Evolutionary conservation across 2,329 filamentous ascomycete species (phyloP), one percentile per base, ranked within the genome.

Genomic region (Periconia macrospinosa): DNA sequence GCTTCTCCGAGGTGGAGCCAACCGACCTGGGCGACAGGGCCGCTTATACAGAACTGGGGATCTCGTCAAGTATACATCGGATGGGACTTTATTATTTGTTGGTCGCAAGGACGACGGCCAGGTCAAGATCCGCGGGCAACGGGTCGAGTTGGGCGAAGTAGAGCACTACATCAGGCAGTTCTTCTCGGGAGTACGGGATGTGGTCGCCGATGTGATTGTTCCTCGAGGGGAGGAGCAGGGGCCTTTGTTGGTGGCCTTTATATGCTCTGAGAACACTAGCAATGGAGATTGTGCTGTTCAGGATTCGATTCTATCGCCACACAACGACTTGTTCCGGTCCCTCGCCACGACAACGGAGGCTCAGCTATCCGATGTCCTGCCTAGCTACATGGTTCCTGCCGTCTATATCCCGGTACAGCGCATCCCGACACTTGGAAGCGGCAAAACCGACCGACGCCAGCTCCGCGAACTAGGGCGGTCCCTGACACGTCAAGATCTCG

Each of bases 21-120:
- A 23, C 17, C 23, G 17, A 41, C 23, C 11, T 10, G 15, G 41
- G 19, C 41, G 17, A 41, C 17, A 5, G 14, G 41, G 27, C 7
- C 47, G 50, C n/a, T 3, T 56, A 14, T 62, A 62, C 48, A 54
- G 51, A 18, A 60, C 60, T 2, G 60, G 60, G 17, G 60, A 62
- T 35, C 53, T 62, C 13, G 58, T 47, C 35, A 30, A 44, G 1
- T 58, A 53, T 23, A 49, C 49, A 33, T 17, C 30, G 7, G 53
- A 62, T 30, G 60, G 60, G 3, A 46, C 37, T 15, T 40, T 60
- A 14, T 19, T 43, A 8, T 62, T 46, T 46, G 17, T 54, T 20
- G 56, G 58, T 14, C 51, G 60, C 23, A 27, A 27, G 23, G 23
- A 27, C 23, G 23, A 51, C n/a, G 45, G 18, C 8, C 48, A 61